Evolutionary conservation across 2,329 filamentous ascomycete species (phyloP).

Genomic region (Beauveria pseudobassiana): DNA sequence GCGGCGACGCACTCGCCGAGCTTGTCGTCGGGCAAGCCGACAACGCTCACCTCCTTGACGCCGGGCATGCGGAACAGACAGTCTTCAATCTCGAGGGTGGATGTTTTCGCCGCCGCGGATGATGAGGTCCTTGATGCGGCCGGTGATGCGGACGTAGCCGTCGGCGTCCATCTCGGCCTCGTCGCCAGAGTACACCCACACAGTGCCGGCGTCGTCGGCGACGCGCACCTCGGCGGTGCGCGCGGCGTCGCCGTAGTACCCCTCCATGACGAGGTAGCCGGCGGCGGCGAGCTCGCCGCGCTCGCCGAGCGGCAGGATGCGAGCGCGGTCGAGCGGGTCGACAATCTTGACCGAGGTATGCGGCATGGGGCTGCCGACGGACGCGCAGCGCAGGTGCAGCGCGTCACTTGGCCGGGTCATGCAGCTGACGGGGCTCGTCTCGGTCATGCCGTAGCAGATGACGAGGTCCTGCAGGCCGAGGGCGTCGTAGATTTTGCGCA

Average conservation of each 20-base stretch:
- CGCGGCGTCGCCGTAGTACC: conserved; percentile 72
- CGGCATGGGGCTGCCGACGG: conserved; percentile 74
- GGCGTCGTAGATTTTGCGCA: conserved; percentile 63
- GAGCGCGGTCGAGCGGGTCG: conserved; percentile 50
- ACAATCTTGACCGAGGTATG: conserved; percentile 76
- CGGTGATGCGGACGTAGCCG: conserved; percentile 83
- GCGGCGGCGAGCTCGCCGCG: conserved; percentile 75
- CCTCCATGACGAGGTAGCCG: conserved; percentile 86
- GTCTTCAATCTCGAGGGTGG: conserved; percentile 87
- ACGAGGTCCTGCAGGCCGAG: conserved; percentile 77
- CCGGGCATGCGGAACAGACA: conserved; percentile 66
- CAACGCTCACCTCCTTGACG: conserved; percentile 71
- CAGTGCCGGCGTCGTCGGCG: conserved; percentile 39
- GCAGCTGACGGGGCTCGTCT: conserved; percentile 68
- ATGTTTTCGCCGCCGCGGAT: conserved; percentile 96
- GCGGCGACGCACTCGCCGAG: conserved; percentile 85
- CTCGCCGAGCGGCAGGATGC: conserved; percentile 55
- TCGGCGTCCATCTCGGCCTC: conserved; percentile 78
- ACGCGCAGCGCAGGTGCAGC: conserved; percentile 61
- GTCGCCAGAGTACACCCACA: conserved; percentile 92
- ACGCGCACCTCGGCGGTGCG: conserved; percentile 61
- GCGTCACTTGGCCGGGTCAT: conserved; percentile 80
- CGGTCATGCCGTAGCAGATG: conserved; percentile 96
- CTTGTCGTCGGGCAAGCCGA: conserved; percentile 72
- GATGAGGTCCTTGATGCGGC: conserved; percentile 90